Conservation (phyloP, 1,284 basidiomycete genomes). For the Melanopsichium pennsylvanicum region DNA sequence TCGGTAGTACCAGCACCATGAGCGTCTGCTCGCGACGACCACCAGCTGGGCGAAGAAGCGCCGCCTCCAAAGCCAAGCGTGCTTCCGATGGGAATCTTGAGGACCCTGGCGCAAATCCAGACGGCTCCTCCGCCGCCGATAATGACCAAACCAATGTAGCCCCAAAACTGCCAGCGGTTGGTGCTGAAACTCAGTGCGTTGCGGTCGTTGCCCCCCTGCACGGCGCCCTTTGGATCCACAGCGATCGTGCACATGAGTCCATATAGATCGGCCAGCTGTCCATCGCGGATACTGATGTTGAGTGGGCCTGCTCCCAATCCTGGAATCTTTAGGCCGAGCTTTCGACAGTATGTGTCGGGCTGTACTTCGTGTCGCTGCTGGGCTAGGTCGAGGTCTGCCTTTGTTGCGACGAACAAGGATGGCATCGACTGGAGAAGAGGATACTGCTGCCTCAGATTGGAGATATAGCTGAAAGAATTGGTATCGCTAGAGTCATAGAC, state of each 20-base stretch:
- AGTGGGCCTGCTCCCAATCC: constrained; percentile 58
- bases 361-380: constrained; percentile 87
- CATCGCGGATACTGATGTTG: constrained; percentile 73
- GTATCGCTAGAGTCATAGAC: constrained; percentile 98
- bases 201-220: constrained; percentile 45
- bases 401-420: constrained; percentile 96
- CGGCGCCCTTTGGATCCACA: constrained; percentile 57
- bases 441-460: constrained; percentile 92
- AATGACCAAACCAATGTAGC: constrained; percentile 40
- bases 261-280: constrained; percentile 87
- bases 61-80: constrained; percentile 30
- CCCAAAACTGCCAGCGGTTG: constrained; percentile 42
- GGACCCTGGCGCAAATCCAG: constrained; percentile 35
- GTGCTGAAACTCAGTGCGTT: constrained; percentile 44
- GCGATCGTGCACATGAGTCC: constrained; percentile 83
- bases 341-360: constrained; percentile 82
- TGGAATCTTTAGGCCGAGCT: constrained; percentile 60
- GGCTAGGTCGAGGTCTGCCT: constrained; percentile 94
- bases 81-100: constrained; percentile 43
- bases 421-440: constrained; percentile 86
- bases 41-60: constrained; percentile 14
- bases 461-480: constrained; percentile 98
- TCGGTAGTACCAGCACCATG: constrained; percentile 11
- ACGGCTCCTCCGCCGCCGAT: constrained; percentile 42
- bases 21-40: constrained; percentile 21